Base-by-base conservation (phyloP, 352 stramenopile species). In the Pythium aphanidermatum region DNA sequence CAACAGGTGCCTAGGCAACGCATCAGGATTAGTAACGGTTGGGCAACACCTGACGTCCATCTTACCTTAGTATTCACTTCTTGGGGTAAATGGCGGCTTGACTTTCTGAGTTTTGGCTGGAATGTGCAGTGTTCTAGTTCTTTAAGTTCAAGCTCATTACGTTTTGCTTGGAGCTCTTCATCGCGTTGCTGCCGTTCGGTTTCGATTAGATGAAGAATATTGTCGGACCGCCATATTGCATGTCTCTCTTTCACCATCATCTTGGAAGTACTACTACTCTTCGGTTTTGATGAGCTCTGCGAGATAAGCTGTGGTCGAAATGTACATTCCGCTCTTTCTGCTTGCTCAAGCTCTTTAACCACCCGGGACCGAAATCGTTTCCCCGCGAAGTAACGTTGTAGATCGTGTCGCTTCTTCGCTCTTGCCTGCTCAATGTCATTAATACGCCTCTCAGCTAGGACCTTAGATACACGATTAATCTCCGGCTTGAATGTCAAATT, bases 121-220 rank as follows among this genome's bases (percentile, higher is more conserved):
- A 95, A 95, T 4, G 84, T 94, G 35, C 83, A 95, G 42, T 95
- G 74, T 41, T 86, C 53, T 2, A 92, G 55, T 33, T 89, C 72
- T 35, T 70, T 66, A 2, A 89, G 35, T 37, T 87, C 73, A 13
- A 68, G 62, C 0, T 43, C 67, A 30, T 83, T 81, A 9, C 76
- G 60, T 33, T 83, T 81, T 12, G 65, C 58, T 43, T 88, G 60
- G 12, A 92, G 75, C 12, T 71, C 63, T 14, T 86, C 63, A 7
- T 60, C 59, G 31, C 80, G 77, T 24, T 68, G 67, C 39, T 71
- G 49, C 4, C 80, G 74, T 11, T 82, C 58, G 0, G 55, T 64
- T 35, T 92, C 79, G 24, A 89, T 92, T 12, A 70, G 53, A 32
- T 86, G 70, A 17, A 89, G 55, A 19, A 88, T 65, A 19, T 80